phyloP scores from a whole-genome alignment of 176 grass and related monocot genomes.

The Neostapfia colusana region DNA sequence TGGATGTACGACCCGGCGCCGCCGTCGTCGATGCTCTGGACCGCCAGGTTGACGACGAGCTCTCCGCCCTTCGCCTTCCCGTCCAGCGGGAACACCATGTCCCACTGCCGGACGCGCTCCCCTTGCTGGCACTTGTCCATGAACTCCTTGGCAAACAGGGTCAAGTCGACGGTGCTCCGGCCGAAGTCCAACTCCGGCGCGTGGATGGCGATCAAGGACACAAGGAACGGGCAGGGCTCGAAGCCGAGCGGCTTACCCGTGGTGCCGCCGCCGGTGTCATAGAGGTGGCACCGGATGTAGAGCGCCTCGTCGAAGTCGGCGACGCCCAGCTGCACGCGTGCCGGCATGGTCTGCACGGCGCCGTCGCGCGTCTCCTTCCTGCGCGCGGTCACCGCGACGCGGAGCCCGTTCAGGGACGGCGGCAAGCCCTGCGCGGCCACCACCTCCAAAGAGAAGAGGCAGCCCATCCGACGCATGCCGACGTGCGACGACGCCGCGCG shows the following conservation, averaged over 20 bases:
- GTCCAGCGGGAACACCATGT: constrained; percentile 50
- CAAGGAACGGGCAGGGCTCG: constrained; percentile 55
- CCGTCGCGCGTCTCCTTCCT: constrained; percentile 82
- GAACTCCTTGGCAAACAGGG: constrained; percentile 61
- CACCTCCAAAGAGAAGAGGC: constrained; percentile 79
- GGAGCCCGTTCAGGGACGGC: constrained; percentile 73
- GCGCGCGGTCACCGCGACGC: constrained; percentile 61
- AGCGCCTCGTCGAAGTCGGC: constrained; percentile 78
- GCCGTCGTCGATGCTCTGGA: constrained; percentile 84
- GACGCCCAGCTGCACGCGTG: constrained; percentile 62
- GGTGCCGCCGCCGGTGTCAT: constrained; percentile 51
- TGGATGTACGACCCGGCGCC: neutral
- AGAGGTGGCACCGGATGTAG: constrained; percentile 67
- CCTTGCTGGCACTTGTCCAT: constrained; percentile 64
- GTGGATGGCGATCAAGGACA: constrained; percentile 48
- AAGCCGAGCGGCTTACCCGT: constrained; percentile 58
- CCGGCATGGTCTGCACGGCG: constrained; percentile 71
- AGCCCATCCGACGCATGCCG: constrained; percentile 57
- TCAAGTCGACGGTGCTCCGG: constrained; percentile 59
- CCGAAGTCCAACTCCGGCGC: constrained; percentile 74
- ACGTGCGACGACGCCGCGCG: constrained; percentile 75
- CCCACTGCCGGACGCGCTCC: constrained; percentile 60
- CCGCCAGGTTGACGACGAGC: constrained; percentile 58
- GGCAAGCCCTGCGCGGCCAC: constrained; percentile 68
- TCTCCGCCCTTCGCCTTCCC: constrained; percentile 81